Percentiles rank a stretch among this genome's conserved stretches.
Evolutionary conservation across 768 basidiomycete genomes (phyloP).

Genomic region (Lepiota subincarnata): DNA sequence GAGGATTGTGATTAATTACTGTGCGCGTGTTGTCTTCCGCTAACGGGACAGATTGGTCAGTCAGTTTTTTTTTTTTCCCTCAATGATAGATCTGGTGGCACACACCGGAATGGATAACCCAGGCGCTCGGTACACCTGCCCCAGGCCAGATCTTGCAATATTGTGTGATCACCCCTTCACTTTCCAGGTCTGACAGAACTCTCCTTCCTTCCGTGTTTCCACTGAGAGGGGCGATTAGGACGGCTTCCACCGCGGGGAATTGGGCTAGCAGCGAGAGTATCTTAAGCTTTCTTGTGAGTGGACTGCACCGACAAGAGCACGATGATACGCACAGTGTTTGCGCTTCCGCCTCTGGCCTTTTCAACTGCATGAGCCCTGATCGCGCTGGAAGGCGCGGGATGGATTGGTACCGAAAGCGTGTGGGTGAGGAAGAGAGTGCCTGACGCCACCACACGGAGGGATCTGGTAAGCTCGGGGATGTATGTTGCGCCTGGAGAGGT

Average conservation of each 20-base stretch:
- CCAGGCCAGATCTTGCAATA: constrained; percentile 73
- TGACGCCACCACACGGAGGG: constrained; percentile 72
- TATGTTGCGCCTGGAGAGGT: neutral
- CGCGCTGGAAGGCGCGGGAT: constrained; percentile 54
- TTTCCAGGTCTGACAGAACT: constrained; percentile 61
- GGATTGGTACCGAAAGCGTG: constrained; percentile 55
- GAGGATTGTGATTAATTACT: constrained; percentile 82
- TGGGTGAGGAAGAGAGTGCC: constrained; percentile 81
- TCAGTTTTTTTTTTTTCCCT: neutral
- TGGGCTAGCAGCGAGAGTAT: constrained; percentile 71
- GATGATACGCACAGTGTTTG: constrained; percentile 42
- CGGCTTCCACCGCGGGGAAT: constrained; percentile 59
- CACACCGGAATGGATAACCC: constrained; percentile 74
- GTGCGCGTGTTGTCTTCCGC: constrained; percentile 59
- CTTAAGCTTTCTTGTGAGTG: constrained; percentile 19
- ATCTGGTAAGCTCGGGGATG: constrained; percentile 26
- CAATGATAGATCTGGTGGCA: neutral
- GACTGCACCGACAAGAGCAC: neutral
- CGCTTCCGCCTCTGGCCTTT: constrained; percentile 67
- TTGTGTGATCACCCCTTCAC: constrained; percentile 62
- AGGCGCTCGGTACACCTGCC: constrained; percentile 73
- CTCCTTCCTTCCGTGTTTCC: constrained; percentile 65
- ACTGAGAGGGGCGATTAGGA: constrained; percentile 70
- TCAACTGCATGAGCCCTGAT: constrained; percentile 70
- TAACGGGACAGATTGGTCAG: constrained; percentile 17